These are phyloP conservation scores for Sporodiniella umbellata DNA, from an alignment of 371 early-diverging fungal species.

Conservation along the genomic window DNA sequence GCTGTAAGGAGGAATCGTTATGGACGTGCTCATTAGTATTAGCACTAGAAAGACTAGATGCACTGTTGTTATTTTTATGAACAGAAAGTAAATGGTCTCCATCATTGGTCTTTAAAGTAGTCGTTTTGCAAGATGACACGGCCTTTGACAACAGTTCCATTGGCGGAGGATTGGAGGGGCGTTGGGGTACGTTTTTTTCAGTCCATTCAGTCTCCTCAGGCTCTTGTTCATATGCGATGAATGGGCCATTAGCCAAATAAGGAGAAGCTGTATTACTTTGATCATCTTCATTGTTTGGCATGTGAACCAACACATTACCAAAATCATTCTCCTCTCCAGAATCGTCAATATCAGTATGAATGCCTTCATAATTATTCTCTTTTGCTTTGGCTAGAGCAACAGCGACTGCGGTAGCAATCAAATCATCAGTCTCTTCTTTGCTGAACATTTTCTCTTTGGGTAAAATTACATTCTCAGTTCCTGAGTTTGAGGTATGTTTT, in stretches of 20 bases:
- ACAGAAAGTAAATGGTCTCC: conserved; percentile 1
- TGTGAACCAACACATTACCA: conserved; percentile 9
- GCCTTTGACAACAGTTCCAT: conserved; percentile 15
- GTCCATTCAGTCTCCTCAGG: conserved; percentile 4
- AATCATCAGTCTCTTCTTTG: conserved; percentile 29
- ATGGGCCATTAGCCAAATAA: conserved; percentile 7
- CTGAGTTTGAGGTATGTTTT: background rate
- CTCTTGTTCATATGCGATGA: conserved; percentile 11
- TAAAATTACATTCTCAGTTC: background rate
- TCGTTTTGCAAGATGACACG: conserved; percentile 8
- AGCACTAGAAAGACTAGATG: conserved; percentile 23
- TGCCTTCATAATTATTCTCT: background rate
- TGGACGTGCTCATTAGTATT: conserved; percentile 22
- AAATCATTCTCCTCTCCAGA: background rate
- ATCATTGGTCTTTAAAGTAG: conserved; percentile 9
- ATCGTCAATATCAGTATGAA: conserved; percentile 1
- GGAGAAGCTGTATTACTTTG: background rate
- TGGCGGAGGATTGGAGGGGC: conserved; percentile 31
- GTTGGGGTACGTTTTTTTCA: conserved; percentile 17
- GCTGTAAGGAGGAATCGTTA: conserved; percentile 11
- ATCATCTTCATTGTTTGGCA: background rate
- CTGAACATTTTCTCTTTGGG: conserved; percentile 11
- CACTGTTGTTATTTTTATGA: conserved; percentile 4
- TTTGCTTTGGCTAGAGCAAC: conserved; percentile 22
- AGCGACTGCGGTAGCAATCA: conserved; percentile 42